Evolutionary conservation across 345 rosid genomes (phyloP), one percentile per base, ranked within the genome.

Genomic region (Chamaenerion angustifolium): DNA sequence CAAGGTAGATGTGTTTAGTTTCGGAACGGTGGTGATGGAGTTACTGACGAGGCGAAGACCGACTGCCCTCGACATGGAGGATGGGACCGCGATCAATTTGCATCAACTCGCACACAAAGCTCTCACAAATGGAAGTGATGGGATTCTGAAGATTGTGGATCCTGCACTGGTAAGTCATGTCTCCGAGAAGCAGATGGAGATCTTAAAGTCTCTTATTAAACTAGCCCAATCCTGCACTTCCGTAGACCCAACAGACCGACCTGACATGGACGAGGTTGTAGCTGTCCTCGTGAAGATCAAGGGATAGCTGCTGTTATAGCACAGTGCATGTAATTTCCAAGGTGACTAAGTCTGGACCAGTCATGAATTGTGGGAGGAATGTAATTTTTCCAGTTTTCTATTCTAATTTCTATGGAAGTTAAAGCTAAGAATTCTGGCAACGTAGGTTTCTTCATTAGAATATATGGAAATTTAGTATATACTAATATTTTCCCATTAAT

Each of bases 1-100:
- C 11, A 79, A 89, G 64, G 94, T 64, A n/a, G 97, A 80, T 51
- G 80, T 85, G 9, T 85, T 80, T 73, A 85, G 97, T 78, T 89
- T 78, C 23, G 93, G 95, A 27, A 53, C 68, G 16, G 56, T 89
- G 56, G 64, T 85, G 59, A 72, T 89, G 76, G 95, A 89, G 81
- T 55, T 83, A 40, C 64, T 85, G 16, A 77, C 84, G 23, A 77
- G 69, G 57, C 69, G 57, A 53, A 82, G 95, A 66, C 95, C 95
- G n/a, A 85, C 97, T 0, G 82, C 76, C 16, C 41, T 77, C 10
- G 17, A 18, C 10, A 80, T 66, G 40, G 85, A 77, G 51, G 59
- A 73, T 11, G 81, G 80, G 21, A 25, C 46, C 40, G 77, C 76
- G 4, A 47, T 59, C 67, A 82, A 68, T 55, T 57, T 89, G 51